Evolutionary conservation across 345 rosid species (phyloP), one percentile per base, ranked within the genome.

Genomic region (Brassica incana): DNA sequence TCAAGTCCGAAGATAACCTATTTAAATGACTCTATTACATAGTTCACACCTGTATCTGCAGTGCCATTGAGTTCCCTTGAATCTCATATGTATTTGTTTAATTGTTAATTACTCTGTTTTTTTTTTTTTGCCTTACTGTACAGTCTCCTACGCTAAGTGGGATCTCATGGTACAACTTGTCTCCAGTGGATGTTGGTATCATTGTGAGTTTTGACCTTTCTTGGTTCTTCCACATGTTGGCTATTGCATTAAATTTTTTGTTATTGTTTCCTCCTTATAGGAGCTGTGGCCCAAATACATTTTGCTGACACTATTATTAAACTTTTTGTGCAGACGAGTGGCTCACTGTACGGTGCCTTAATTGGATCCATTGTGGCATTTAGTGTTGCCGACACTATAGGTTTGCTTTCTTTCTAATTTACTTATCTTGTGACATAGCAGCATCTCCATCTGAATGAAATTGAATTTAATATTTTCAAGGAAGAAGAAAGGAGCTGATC

Each of bases 291-390:
- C 29, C 62, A 43, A 27, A 16, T 0, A 8, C 15, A 30, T 73
- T 73, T 78, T 78, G 4, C 23, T 54, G 35, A 50, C 69, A 35
- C 5, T 36, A 23, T 35, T 60, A n/a, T 73, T n/a, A 3, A 33
- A 23, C 36, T 6, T 2, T 2, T 84, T 85, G 38, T 84, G 81
- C 97, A 95, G 99, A 93, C 99, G 18, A 95, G 99, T 81, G 99
- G 99, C 72, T 95, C 98, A 30, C 71, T 95, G n/a, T 93, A 91
- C 77, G 98, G 99, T 74, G 99, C 99, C 69, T 87, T 95, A 85
- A 83, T 95, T 85, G 99, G 99, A 62, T 95, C 97, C 14, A 72
- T 84, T 43, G 77, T 95, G 86, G 99, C 99, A 48, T 95, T 93
- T 80, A 91, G 76, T 72, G 81, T 95, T 67, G 98, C 97, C 4